Base-by-base conservation (phyloP, 1,284 basidiomycete species). In the Volvariella surrecta region DNA sequence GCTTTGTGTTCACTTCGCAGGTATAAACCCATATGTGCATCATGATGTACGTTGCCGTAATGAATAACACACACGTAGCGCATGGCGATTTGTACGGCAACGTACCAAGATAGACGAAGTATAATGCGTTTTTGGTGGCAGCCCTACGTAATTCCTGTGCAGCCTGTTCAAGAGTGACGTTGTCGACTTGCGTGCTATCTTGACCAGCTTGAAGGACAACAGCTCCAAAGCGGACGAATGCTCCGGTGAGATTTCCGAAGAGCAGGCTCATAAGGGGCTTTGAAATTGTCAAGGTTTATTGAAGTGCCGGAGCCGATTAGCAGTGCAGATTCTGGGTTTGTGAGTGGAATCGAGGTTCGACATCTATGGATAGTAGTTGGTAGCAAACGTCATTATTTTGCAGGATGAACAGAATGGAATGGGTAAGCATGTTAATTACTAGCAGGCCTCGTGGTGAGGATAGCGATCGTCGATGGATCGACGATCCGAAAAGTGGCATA, bases 21-120 rank as follows among this genome's bases (percentile, higher is more conserved):
- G 91, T 92, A 59, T 87, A 87, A 45, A 88, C 81, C 89, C 89
- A 98, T 34, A 79, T 70, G 50, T 73, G 71, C 89, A n/a, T n/a
- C n/a, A n/a, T n/a, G n/a, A 92, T 94, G 68, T 91, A 96, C 3
- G 68, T 51, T 61, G 74, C 85, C 2, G 82, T 85, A 58, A 69
- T 76, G 15, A 71, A 52, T 42, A 87, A 75, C 71, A 85, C 77
- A 20, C 68, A 84, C 43, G 81, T 39, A 50, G 8, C 9, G 38
- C 19, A 10, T 3, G 16, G 22, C 17, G 40, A 10, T 24, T 31
- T 16, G 44, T 18, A 20, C 34, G 20, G 22, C 8, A 3, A 40
- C 11, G 19, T 31, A 16, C 88, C 89, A 50, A 93, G 88, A 54
- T 67, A 70, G 13, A 74, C 71, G 47, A 89, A 64, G 53, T 82